Evolutionary conservation across 2,329 filamentous ascomycete species (phyloP), one percentile per base, ranked within the genome.

Genomic region (Monilinia laxa): DNA sequence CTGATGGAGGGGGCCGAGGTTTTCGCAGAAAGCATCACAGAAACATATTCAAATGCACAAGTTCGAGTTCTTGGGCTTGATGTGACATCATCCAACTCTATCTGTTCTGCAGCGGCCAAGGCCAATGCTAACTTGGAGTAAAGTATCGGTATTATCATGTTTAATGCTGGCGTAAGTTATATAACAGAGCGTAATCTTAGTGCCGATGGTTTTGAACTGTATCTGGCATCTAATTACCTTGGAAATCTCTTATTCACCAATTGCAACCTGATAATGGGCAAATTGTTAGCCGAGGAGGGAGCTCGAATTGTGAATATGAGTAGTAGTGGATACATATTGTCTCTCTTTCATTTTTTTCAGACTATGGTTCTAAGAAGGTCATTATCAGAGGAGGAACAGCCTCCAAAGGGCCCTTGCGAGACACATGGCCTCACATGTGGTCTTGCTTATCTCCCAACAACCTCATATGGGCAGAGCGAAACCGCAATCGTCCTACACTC

Each of bases 101-200:
- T 82, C 3, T 77, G 80, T 31, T 66, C 70, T 5, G 78, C 80
- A 0, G 81, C 79, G 1, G 72, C 69, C 0, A 73, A 75, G 10
- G 72, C 82, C 6, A 77, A 76, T n/a, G 64, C 67, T 40, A 42
- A 70, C 25, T 78, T 1, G 56, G 66, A 1, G 31, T 78, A 78
- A 25, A 56, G n/a, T 18, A 75, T 81, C 14, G 31, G 7, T 35
- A 9, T 35, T 35, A 35, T 35, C 31, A 35, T 35, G 4, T 6
- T 6, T 5, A 35, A 35, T 35, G 1, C 31, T 35, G 31, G 7
- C 31, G 31, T 35, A 35, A 72, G 70, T 67, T 54, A 12, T 35
- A 40, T 67, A 3, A 55, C 60, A 62, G 25, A 67, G 3, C 60
- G 23, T 25, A 65, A 35, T 35, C 3, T 68, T 4, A 67, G 64